phyloP scores from a whole-genome alignment of 345 rosid genomes.

The Eucalyptus brandiana region DNA sequence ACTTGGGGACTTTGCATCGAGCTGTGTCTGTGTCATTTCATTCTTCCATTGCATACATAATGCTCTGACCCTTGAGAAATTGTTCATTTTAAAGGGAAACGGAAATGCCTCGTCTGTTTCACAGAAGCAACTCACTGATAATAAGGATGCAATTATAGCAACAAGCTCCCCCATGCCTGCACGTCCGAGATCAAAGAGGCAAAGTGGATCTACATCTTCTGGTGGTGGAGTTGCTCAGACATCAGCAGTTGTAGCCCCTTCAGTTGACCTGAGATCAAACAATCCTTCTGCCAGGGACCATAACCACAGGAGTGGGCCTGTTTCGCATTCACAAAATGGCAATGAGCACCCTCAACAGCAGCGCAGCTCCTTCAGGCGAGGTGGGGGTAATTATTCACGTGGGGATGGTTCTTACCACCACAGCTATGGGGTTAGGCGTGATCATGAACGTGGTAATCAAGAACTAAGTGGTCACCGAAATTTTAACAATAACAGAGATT shows the following conservation, averaged over 20 bases:
- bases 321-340: conserved; percentile 33
- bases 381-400: conserved; percentile 35
- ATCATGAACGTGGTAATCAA: conserved; percentile 60
- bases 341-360: conserved; percentile 57
- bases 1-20: not conserved
- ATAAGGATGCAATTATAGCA: conserved; percentile 12
- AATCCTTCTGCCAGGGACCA: conserved; percentile 46
- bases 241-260: conserved; percentile 12
- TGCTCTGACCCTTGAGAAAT: not conserved
- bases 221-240: conserved; percentile 26
- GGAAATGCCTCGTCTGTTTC: conserved; percentile 7
- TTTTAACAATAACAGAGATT: conserved; percentile 51
- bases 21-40: not conserved
- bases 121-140: conserved; percentile 19
- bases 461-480: conserved; percentile 51
- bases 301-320: conserved; percentile 36
- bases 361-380: conserved; percentile 45
- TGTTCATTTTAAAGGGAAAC: conserved; percentile 13
- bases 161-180: conserved; percentile 12
- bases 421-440: conserved; percentile 64
- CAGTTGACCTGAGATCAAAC: conserved; percentile 16
- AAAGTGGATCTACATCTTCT: conserved; percentile 12
- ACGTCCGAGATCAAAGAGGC: conserved; percentile 35
- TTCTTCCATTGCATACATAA: not conserved
- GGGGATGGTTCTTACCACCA: conserved; percentile 67